Conservation (phyloP, 768 basidiomycete species). For the Termitomyces heimii region DNA sequence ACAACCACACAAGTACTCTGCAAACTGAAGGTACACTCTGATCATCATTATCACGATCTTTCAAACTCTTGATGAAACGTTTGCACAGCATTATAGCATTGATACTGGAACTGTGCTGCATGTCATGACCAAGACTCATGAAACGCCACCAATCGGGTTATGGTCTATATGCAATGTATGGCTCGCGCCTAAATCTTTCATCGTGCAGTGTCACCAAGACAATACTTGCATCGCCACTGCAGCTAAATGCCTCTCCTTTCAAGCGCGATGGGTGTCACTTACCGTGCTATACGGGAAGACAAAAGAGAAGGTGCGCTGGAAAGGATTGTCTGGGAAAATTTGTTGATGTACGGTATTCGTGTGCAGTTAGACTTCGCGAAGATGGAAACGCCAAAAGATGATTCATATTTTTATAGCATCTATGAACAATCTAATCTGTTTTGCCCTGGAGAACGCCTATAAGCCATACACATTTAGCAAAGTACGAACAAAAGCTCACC, state of each 20-base stretch:
- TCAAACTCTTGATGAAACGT: neutral
- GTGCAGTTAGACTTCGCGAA: neutral
- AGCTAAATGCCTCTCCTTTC: neutral
- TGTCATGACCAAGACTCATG: neutral
- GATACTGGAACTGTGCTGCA: neutral
- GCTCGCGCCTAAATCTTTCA: neutral
- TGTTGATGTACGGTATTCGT: neutral
- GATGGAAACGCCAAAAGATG: neutral
- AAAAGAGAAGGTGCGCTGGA: too few relatives aligned
- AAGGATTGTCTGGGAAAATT: neutral
- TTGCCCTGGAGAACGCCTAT: slow-evolving; percentile 12
- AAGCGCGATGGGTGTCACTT: neutral
- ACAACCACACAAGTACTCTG: neutral
- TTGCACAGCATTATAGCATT: neutral
- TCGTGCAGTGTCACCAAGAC: neutral
- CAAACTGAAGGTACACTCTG: neutral
- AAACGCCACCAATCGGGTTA: neutral
- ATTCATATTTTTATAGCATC: slow-evolving; percentile 4
- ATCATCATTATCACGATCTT: neutral
- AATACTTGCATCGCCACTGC: neutral
- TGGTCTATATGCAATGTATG: too few relatives aligned
- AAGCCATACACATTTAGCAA: neutral
- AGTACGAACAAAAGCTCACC: slow-evolving; percentile 23
- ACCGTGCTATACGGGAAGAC: too few relatives aligned
- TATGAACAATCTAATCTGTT: slow-evolving; percentile 11